phyloP scores from a whole-genome alignment of 352 stramenopile species.

The Phytopythium ostracodes region DNA sequence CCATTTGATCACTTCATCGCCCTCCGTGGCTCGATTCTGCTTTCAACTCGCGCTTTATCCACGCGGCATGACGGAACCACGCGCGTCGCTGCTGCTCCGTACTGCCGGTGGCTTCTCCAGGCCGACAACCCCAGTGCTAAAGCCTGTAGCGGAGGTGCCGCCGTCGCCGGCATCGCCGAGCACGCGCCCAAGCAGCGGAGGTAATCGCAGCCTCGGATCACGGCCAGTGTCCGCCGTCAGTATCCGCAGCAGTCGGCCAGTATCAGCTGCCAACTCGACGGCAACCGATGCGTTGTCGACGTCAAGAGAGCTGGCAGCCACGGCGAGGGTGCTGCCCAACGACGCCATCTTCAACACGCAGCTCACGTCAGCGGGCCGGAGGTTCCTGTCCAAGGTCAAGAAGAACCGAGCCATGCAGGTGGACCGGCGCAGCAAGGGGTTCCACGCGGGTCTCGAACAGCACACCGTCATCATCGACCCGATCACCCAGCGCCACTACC shows the following conservation, averaged over 20 bases:
- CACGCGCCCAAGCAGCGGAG: not conserved
- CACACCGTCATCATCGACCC: conserved; percentile 43
- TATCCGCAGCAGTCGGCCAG: not conserved
- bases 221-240: not conserved
- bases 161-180: not conserved
- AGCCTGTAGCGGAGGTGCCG: not conserved
- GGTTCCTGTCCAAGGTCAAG: conserved; percentile 68
- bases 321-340: conserved; percentile 20
- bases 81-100: not conserved
- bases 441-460: conserved; percentile 46
- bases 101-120: not conserved
- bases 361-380: conserved; percentile 60
- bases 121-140: not conserved
- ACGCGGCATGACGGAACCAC: not conserved
- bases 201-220: not conserved
- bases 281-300: not conserved
- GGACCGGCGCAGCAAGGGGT: conserved; percentile 57
- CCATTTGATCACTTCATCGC: no score
- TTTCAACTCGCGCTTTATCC: no score
- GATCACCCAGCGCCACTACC: conserved; percentile 57
- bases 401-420: conserved; percentile 77
- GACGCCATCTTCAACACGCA: conserved; percentile 82
- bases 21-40: no score
- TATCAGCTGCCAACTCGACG: not conserved
- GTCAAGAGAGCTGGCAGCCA: not conserved